Base-by-base conservation (phyloP, 441 rosid species). In the Populus hybrid region DNA sequence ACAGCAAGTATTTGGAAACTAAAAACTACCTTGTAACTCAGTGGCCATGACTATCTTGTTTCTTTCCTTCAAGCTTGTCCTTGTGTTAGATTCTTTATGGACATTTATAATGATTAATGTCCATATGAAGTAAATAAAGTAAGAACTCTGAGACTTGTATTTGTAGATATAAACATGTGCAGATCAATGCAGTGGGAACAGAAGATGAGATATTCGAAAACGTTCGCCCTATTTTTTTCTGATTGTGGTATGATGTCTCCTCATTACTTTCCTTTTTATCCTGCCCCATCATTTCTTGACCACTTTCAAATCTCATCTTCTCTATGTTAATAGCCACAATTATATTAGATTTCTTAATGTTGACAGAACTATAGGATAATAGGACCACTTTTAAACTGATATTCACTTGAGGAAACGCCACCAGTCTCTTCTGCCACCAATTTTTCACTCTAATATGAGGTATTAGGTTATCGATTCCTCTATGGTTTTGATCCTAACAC, bases 121-220 rank as follows among this genome's bases (percentile, higher is more conserved):
- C 0, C 34, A 30, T 69, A 3, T 69, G 21, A 70, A 21, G n/a
- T 28, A 38, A 5, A 26, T 35, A 3, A 30, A 30, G 32, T 30
- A 30, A 30, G 18, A 73, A 23, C 30, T 34, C 28, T 24, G 32
- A 20, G 50, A 8, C 70, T 64, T 53, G 30, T 24, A 20, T 34
- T 53, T 64, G 40, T 23, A 14, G 23, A 73, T 70, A 78, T 77
- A 73, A 84, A 32, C 76, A 61, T 76, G 32, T 86, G 84, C 88
- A 95, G 99, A 90, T 94, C 81, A 89, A 89, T 85, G 99, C 98
- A n/a, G 85, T 91, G 59, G 99, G 98, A 84, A 79, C 89, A 1
- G 94, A 85, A 23, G 97, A 95, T 76, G 95, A 95, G 80, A 92
- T 91, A 78, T 95, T 95, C 81, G 86, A 90, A 81, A 86, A 90